phyloP scores from a whole-genome alignment of 2,329 filamentous ascomycete species.

The Trichophyton rubrum region DNA sequence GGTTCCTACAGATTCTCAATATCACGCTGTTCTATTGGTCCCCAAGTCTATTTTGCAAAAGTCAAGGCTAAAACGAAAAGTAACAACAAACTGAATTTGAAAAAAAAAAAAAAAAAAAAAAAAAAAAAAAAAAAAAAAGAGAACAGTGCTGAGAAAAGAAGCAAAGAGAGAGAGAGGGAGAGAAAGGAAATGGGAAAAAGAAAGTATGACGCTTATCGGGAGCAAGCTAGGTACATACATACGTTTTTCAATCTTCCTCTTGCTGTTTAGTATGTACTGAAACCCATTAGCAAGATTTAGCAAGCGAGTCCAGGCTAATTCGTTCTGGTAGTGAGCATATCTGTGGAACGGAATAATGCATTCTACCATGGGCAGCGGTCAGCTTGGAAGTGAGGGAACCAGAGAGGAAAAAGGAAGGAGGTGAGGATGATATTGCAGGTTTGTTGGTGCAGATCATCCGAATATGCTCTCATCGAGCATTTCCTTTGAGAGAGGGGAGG shows the following conservation, averaged over 20 bases:
- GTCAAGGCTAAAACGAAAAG: not conserved
- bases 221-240: not conserved
- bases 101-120: not conserved
- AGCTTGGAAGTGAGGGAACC: not conserved
- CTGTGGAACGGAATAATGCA: not conserved
- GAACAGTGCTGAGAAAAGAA: not conserved
- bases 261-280: not conserved
- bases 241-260: not conserved
- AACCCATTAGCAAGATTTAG: not conserved
- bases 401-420: not conserved
- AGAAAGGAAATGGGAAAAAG: not conserved
- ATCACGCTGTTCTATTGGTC: not conserved
- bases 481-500: conserved; percentile 2
- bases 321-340: not conserved
- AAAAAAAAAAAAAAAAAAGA: not conserved
- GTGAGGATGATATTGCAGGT: not conserved
- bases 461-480: not conserved
- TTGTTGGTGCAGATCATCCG: conserved; percentile 1
- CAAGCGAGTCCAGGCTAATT: not conserved
- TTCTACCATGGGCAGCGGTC: not conserved
- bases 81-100: not conserved
- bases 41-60: not conserved
- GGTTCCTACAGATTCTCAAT: not conserved
- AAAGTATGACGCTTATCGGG: not conserved
- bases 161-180: not conserved